Conservation (phyloP, 2,329 filamentous ascomycete genomes). For the Claviceps sp. region DNA sequence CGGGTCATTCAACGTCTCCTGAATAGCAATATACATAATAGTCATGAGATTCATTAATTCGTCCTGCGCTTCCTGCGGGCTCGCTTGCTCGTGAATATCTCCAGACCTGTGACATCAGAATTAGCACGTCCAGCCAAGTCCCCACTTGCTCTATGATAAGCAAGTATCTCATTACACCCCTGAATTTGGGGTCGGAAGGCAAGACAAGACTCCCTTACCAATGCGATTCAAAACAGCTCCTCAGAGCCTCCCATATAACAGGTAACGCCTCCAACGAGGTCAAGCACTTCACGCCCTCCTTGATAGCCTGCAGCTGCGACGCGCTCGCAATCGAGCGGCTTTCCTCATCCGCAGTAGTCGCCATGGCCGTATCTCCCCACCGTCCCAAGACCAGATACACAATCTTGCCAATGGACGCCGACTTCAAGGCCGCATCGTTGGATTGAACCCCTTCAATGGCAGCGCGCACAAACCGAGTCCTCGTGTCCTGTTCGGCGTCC, state of each 20-base stretch:
- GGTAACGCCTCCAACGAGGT: constrained; percentile 36
- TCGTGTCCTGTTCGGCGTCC: constrained; percentile 42
- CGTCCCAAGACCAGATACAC: constrained; percentile 53
- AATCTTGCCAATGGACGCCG: constrained; percentile 41
- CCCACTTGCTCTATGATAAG: no score
- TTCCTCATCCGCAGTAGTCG: constrained; percentile 25
- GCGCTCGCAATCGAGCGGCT: constrained; percentile 37
- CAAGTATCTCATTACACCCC: no score
- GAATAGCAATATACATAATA: constrained; percentile 47
- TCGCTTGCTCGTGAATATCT: constrained; percentile 29
- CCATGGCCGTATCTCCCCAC: constrained; percentile 55
- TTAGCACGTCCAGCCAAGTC: no score
- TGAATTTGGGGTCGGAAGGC: neutral
- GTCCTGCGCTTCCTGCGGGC: constrained; percentile 40
- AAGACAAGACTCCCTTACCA: constrained; percentile 25
- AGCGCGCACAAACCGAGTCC: constrained; percentile 42
- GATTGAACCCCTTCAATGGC: constrained; percentile 32
- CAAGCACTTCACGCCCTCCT: constrained; percentile 37
- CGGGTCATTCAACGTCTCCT: constrained; percentile 39
- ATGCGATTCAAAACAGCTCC: constrained; percentile 35
- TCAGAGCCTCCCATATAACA: constrained; percentile 37
- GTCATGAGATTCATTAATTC: constrained; percentile 51
- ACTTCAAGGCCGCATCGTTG: constrained; percentile 33
- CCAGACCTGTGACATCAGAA: constrained; percentile 26
- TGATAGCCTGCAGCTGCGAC: constrained; percentile 47